Evolutionary conservation across 345 rosid species (phyloP), one percentile per base, ranked within the genome.

Genomic region (Corchorus capsularis): DNA sequence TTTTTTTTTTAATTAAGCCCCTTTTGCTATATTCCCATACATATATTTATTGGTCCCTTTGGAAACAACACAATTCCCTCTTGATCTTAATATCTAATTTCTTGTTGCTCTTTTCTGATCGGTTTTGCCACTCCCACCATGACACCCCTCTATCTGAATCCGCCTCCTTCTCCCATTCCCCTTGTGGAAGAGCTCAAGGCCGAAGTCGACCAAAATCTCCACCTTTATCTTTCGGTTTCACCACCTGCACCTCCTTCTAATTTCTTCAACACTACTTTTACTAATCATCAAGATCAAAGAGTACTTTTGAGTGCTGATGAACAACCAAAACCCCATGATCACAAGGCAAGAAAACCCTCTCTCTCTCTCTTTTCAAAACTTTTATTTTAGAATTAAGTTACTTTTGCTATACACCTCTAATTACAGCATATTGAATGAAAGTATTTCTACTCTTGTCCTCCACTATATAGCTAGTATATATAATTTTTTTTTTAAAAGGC

Each of bases 101-200:
- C 0, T 45, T 27, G 1, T 27, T 27, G 27, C 35, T 65, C 37
- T 66, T 14, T 46, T 2, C 27, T 27, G 27, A 27, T 27, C 27
- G 27, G 27, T 27, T 27, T 37, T 39, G 6, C 27, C 62, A 57
- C 59, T 64, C 69, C 67, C 73, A 32, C 46, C 55, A 50, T 86
- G 89, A 65, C 84, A 60, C 82, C 89, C 0, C 60, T 75, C 47
- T 79, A 69, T 76, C 82, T 82, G 76, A 82, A 81, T 39, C 73
- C 80, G 55, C 49, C 74, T 8, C 62, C 82, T 11, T 54, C 77
- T 57, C 62, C 86, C 43, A 77, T 79, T 59, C 84, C 82, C 63
- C 56, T 69, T 47, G 75, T 43, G 55, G 82, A 27, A 27, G 27
- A 75, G 35, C 50, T 68, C 22, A 78, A 75, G n/a, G 79, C 27